These are phyloP conservation scores for Ogataea zsoltii DNA, from an alignment of 805 yeast genomes.

Conservation along the genomic window DNA sequence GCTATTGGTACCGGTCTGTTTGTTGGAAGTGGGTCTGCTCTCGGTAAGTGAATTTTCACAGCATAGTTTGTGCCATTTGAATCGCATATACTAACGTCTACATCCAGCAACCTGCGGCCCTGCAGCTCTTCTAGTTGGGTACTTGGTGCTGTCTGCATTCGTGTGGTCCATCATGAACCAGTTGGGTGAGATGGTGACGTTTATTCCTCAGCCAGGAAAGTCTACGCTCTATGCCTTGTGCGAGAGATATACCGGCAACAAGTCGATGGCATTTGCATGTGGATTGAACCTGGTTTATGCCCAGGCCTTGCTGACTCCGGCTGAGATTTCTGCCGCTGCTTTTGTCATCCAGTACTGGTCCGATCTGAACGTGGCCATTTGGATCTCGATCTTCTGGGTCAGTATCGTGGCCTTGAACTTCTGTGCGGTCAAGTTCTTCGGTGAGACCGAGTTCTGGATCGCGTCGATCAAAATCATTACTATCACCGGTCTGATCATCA, in stretches of 20 bases:
- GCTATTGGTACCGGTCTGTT: slow-evolving; percentile 66
- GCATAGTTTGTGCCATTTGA: no score
- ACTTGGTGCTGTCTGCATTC: slow-evolving; percentile 60
- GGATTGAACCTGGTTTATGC: slow-evolving; percentile 40
- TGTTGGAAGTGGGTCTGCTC: slow-evolving; percentile 49
- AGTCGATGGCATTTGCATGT: slow-evolving; percentile 32
- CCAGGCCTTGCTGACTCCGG: slow-evolving; percentile 36
- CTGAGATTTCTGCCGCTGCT: slow-evolving; percentile 63
- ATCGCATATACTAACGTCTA: not conserved
- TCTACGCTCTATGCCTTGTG: slow-evolving; percentile 28
- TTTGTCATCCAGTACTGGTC: slow-evolving; percentile 63
- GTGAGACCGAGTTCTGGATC: slow-evolving; percentile 64
- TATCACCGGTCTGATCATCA: slow-evolving; percentile 58
- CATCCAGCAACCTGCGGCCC: slow-evolving; percentile 31
- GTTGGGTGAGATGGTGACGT: slow-evolving; percentile 67
- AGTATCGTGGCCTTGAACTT: slow-evolving; percentile 47
- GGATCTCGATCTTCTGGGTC: slow-evolving; percentile 55
- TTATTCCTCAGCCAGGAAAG: slow-evolving; percentile 58
- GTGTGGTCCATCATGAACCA: slow-evolving; percentile 66
- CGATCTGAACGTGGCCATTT: slow-evolving; percentile 53
- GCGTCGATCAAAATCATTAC: slow-evolving; percentile 66
- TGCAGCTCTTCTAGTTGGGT: slow-evolving; percentile 51
- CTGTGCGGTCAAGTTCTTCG: slow-evolving; percentile 41
- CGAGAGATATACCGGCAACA: slow-evolving; percentile 32
- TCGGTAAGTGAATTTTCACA: slow-evolving; percentile 3